phyloP scores from a whole-genome alignment of 495 filamentous ascomycete species.

The Penicillium antarcticum region DNA sequence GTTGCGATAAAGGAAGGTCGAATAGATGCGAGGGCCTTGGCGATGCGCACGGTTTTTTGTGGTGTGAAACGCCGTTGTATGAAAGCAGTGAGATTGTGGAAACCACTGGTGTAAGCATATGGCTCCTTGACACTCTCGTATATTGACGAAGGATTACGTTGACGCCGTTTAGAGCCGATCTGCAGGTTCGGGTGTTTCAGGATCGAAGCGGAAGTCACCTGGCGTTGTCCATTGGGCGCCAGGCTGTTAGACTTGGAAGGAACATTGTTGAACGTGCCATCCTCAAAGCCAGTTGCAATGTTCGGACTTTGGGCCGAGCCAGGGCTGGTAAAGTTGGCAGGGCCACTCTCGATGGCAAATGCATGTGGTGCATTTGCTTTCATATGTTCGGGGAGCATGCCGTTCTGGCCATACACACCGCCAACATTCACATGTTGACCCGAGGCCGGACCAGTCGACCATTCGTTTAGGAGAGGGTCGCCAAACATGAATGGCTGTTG shows the following conservation, averaged over 20 bases:
- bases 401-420: conserved; percentile 41
- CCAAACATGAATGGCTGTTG: conserved; percentile 48
- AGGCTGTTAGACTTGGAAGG: conserved; percentile 32
- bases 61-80: conserved; percentile 71
- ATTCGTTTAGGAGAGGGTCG: conserved; percentile 46
- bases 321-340: conserved; percentile 61
- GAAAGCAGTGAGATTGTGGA: conserved; percentile 83
- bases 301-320: conserved; percentile 50
- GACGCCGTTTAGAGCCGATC: conserved; percentile 46
- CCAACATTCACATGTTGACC: conserved; percentile 41
- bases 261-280: conserved; percentile 25
- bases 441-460: conserved; percentile 38
- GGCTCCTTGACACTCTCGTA: conserved; percentile 87
- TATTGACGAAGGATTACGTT: conserved; percentile 74
- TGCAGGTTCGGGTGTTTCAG: conserved; percentile 50
- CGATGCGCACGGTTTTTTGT: conserved; percentile 71
- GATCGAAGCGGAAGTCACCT: conserved; percentile 40
- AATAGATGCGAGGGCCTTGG: conserved; percentile 81
- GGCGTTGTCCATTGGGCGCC: conserved; percentile 35
- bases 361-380: conserved; percentile 59
- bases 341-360: conserved; percentile 67
- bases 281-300: conserved; percentile 40
- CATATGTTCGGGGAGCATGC: conserved; percentile 39
- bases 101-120: conserved; percentile 84
- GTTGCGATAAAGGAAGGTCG: conserved; percentile 90